A percentile compares a stretch with the other conserved stretches of the same genome.
Conservation (phyloP, 2,329 filamentous ascomycete genomes). For the Westerdykella aurantiaca region DNA sequence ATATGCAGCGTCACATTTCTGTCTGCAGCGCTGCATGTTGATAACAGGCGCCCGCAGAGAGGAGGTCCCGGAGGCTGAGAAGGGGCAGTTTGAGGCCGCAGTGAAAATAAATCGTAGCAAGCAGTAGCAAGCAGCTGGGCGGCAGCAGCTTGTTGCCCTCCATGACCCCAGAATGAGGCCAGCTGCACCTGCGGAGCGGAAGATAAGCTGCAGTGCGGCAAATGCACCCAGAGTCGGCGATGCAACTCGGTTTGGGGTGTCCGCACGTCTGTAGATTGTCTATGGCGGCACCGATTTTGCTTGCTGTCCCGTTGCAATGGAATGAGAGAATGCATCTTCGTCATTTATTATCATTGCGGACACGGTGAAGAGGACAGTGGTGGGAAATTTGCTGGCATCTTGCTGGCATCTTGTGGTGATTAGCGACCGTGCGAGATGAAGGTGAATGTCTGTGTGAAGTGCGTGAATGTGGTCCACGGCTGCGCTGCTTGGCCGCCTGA, state of each 20-base stretch:
- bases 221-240: slow-evolving; percentile 7
- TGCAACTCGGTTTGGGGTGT: slow-evolving; percentile 8
- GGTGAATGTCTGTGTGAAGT: not conserved
- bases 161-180: not conserved
- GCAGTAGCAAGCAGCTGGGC: not conserved
- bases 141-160: not conserved
- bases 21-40: slow-evolving; percentile 7
- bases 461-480: no score
- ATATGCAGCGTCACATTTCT: slow-evolving; percentile 13
- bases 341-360: not conserved
- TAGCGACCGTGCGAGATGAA: not conserved
- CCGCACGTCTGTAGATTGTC: not conserved
- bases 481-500: not conserved
- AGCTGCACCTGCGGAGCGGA: slow-evolving; percentile 3
- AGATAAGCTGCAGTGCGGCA: slow-evolving; percentile 2
- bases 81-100: not conserved
- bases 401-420: not conserved
- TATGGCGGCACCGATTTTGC: not conserved
- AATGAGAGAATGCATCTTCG: not conserved
- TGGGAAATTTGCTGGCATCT: not conserved
- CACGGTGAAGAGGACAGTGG: not conserved
- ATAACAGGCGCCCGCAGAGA: slow-evolving; percentile 9
- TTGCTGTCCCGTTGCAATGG: no score
- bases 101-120: not conserved
- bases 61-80: slow-evolving; percentile 1